phyloP scores from a whole-genome alignment of 306 rosid genomes.

The Oxytropis ochrocephala region DNA sequence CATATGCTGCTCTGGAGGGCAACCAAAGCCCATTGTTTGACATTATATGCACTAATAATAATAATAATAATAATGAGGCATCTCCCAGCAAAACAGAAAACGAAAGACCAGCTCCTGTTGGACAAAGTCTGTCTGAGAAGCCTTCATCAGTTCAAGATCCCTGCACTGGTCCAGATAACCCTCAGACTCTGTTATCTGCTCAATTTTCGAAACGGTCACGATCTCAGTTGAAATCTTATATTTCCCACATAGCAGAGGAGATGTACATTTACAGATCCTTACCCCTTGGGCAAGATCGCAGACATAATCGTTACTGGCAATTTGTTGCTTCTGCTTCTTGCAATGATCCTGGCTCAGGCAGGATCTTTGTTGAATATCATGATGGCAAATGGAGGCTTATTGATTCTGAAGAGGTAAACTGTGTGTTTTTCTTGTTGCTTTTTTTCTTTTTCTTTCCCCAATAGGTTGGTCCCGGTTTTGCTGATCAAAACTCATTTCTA shows the following conservation, averaged over 20 bases:
- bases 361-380: slow-evolving; percentile 75
- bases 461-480: background rate
- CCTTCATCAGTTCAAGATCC: slow-evolving; percentile 48
- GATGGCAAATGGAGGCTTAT: slow-evolving; percentile 93
- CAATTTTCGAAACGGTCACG: slow-evolving; percentile 81
- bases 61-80: slow-evolving; percentile 40
- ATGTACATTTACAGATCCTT: slow-evolving; percentile 87
- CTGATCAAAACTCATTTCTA: background rate
- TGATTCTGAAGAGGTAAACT: slow-evolving; percentile 82
- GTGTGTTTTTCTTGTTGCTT: background rate
- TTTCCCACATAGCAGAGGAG: slow-evolving; percentile 87
- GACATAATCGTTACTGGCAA: slow-evolving; percentile 92
- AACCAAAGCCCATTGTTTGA: slow-evolving; percentile 73
- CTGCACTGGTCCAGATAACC: slow-evolving; percentile 54
- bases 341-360: slow-evolving; percentile 95
- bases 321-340: slow-evolving; percentile 90
- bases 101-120: slow-evolving; percentile 34
- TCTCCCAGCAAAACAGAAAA: slow-evolving; percentile 58
- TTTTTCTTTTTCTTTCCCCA: background rate
- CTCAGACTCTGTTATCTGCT: slow-evolving; percentile 46
- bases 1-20: slow-evolving; percentile 44
- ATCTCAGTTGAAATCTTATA: slow-evolving; percentile 77
- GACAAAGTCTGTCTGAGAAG: slow-evolving; percentile 48
- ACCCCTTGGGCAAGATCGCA: slow-evolving; percentile 97
- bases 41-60: slow-evolving; percentile 24